These are phyloP conservation scores for Catunica adiposa DNA, from an alignment of 2,329 filamentous ascomycete genomes.

Conservation along the genomic window DNA sequence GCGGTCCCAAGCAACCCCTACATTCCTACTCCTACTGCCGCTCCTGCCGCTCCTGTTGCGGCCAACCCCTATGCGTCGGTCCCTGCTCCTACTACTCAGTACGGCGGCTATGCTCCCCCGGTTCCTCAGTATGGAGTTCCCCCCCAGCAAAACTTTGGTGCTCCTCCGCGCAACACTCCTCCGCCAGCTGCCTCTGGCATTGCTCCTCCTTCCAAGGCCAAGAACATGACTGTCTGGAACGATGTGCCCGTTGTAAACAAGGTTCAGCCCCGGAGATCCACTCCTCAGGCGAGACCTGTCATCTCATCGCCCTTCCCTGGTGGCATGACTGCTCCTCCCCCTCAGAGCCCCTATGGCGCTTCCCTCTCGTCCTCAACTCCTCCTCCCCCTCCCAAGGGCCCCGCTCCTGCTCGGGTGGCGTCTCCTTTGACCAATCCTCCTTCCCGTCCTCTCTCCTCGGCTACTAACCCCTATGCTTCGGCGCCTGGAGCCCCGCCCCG, in stretches of 20 bases:
- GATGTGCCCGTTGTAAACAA: slow-evolving; percentile 79
- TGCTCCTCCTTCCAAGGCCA: slow-evolving; percentile 48
- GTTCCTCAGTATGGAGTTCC: slow-evolving; percentile 15
- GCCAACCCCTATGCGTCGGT: slow-evolving; percentile 14
- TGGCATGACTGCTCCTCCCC: slow-evolving; percentile 41
- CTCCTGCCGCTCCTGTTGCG: slow-evolving; percentile 19
- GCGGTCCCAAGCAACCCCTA: slow-evolving; percentile 24
- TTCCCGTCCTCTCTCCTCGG: slow-evolving; percentile 15
- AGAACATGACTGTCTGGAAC: slow-evolving; percentile 75
- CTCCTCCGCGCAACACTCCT: slow-evolving; percentile 41
- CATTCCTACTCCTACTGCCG: slow-evolving; percentile 28
- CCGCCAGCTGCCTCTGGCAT: slow-evolving; percentile 29
- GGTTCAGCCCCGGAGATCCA: slow-evolving; percentile 44
- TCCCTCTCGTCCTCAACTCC: slow-evolving; percentile 49
- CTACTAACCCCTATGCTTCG: slow-evolving; percentile 30
- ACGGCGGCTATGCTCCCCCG: slow-evolving; percentile 17
- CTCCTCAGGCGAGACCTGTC: slow-evolving; percentile 51
- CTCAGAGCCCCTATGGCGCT: slow-evolving; percentile 42
- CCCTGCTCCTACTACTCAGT: slow-evolving; percentile 4
- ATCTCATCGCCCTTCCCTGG: slow-evolving; percentile 63
- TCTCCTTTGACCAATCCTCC: slow-evolving; percentile 49
- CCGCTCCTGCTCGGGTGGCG: slow-evolving; percentile 49
- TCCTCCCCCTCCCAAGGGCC: slow-evolving; percentile 70
- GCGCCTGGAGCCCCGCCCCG: slow-evolving; percentile 30
- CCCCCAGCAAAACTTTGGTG: slow-evolving; percentile 21